Conservation (phyloP, 1,284 basidiomycete genomes). For the Leccinum subfulvum region DNA sequence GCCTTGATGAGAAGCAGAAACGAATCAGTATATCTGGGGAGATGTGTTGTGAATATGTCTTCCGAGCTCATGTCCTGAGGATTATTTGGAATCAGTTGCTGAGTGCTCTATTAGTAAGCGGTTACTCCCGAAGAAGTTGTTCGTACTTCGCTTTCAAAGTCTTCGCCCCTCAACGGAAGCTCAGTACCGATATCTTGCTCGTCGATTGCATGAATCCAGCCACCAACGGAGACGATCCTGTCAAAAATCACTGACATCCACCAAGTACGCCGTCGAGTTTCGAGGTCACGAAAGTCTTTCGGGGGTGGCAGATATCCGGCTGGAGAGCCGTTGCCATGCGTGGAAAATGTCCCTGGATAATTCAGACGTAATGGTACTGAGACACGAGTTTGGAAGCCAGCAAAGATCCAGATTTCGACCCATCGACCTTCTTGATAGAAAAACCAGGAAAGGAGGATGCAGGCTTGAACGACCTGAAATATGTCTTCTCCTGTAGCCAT, state of each 20-base stretch:
- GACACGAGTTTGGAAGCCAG: constrained; percentile 82
- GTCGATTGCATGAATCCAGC: constrained; percentile 82
- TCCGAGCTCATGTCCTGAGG: constrained; percentile 64
- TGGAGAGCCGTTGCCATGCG: constrained; percentile 61
- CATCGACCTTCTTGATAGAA: constrained; percentile 85
- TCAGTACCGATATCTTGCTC: constrained; percentile 80
- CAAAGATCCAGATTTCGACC: constrained; percentile 89
- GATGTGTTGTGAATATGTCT: constrained; percentile 67
- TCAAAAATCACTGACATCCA: constrained; percentile 86
- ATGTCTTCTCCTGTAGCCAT: constrained; percentile 84
- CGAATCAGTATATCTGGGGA: constrained; percentile 73
- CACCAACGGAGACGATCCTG: constrained; percentile 80
- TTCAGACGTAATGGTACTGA: constrained; percentile 78
- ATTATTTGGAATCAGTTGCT: constrained; percentile 63
- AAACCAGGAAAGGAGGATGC: constrained; percentile 81
- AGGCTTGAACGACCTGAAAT: constrained; percentile 81
- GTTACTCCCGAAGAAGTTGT: constrained; percentile 5
- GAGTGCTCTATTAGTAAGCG: constrained; percentile 12
- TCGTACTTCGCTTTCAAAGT: constrained; percentile 70
- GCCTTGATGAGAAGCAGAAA: constrained; percentile 76
- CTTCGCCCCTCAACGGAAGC: constrained; percentile 66
- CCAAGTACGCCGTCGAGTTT: constrained; percentile 77
- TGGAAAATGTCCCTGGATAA: constrained; percentile 77
- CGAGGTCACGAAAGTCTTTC: constrained; percentile 68
- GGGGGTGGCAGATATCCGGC: constrained; percentile 79